Evolutionary conservation across 106 monocot genomes (phyloP).

Genomic region (Dioscorea alata): DNA sequence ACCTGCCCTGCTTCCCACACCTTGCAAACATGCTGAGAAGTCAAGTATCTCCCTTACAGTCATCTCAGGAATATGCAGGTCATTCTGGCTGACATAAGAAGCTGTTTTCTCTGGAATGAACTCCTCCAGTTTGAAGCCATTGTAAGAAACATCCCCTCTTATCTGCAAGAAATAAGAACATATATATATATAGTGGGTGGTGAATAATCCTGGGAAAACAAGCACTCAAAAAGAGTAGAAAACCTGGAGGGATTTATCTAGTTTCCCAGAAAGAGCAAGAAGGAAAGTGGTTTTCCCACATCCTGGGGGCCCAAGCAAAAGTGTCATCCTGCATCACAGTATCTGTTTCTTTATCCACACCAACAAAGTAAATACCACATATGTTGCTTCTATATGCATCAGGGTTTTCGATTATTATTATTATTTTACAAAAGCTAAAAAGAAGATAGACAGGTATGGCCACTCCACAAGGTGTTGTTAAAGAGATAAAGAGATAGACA

Average conservation of each 20-base stretch:
- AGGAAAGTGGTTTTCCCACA: constrained; percentile 72
- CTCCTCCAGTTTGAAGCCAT: constrained; percentile 1
- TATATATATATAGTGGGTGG: no score
- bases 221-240: neutral
- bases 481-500: no score
- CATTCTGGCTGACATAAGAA: constrained; percentile 4
- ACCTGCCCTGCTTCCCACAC: neutral
- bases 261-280: constrained; percentile 56
- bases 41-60: constrained; percentile 7
- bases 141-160: neutral
- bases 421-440: no score
- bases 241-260: constrained; percentile 59
- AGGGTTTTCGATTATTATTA: no score
- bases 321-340: constrained; percentile 45
- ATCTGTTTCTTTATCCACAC: neutral
- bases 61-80: constrained; percentile 7
- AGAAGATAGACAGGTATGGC: no score
- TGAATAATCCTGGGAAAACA: no score
- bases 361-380: no score
- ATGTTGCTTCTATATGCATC: no score
- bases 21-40: constrained; percentile 12
- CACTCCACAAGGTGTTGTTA: no score
- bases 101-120: neutral
- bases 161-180: neutral
- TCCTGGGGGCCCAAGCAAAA: constrained; percentile 76